Percentiles rank a stretch among this genome's conserved stretches.
Evolutionary conservation across 2,329 filamentous ascomycete species (phyloP).

Genomic region (Metarhizium guizhouense): DNA sequence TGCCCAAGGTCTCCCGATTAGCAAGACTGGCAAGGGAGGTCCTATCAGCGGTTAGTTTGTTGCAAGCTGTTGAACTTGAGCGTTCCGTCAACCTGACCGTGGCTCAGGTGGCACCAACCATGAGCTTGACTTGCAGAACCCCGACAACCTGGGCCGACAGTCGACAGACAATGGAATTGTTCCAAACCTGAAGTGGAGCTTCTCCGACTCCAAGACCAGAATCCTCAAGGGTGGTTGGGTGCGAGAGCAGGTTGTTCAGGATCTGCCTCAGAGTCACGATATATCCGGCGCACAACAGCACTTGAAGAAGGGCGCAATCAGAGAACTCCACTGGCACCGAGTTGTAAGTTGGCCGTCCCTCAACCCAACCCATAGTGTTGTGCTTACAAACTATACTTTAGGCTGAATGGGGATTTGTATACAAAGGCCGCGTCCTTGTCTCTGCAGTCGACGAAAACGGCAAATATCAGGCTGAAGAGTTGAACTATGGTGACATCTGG

Average conservation of each 20-base stretch:
- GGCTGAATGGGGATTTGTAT: slow-evolving; percentile 61
- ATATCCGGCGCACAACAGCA: slow-evolving; percentile 62
- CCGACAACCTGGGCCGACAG: slow-evolving; percentile 52
- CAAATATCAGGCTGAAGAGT: slow-evolving; percentile 41
- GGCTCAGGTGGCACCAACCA: slow-evolving; percentile 53
- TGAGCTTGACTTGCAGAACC: slow-evolving; percentile 52
- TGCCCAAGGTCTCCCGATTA: slow-evolving; percentile 44
- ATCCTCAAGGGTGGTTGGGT: slow-evolving; percentile 58
- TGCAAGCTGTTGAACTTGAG: slow-evolving; percentile 38
- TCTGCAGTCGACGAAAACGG: slow-evolving; percentile 56
- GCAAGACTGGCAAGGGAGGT: slow-evolving; percentile 47
- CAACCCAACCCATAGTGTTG: background rate
- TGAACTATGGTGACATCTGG: slow-evolving; percentile 57
- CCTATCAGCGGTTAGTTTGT: slow-evolving; percentile 42
- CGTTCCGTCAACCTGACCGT: slow-evolving; percentile 1
- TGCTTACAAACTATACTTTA: slow-evolving; percentile 28
- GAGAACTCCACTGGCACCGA: slow-evolving; percentile 59
- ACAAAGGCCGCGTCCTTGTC: slow-evolving; percentile 45
- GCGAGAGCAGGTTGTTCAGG: slow-evolving; percentile 57
- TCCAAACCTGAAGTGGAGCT: slow-evolving; percentile 60
- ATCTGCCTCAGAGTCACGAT: slow-evolving; percentile 55
- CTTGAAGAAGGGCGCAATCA: slow-evolving; percentile 54
- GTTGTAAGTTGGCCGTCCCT: slow-evolving; percentile 37
- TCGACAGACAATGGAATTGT: slow-evolving; percentile 55
- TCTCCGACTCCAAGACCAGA: slow-evolving; percentile 57